Conservation (phyloP, 1,284 basidiomycete genomes). For the Melanopsichium pennsylvanicum region DNA sequence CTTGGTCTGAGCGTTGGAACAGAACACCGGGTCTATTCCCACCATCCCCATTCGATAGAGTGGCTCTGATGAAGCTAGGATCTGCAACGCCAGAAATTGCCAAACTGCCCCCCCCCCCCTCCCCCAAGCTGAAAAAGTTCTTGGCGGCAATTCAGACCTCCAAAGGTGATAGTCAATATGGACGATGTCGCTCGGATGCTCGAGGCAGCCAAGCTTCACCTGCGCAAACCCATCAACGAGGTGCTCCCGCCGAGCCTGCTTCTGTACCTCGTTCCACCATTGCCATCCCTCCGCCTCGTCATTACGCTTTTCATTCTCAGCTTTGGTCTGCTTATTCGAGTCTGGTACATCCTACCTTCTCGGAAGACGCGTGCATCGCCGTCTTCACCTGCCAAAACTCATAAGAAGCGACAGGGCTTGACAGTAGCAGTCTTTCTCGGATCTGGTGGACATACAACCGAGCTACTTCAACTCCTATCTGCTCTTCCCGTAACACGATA, state of each 20-base stretch:
- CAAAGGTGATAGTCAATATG: neutral
- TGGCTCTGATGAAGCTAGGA: no score
- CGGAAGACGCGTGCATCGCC: neutral
- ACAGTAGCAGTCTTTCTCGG: constrained; percentile 72
- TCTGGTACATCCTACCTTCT: constrained; percentile 22
- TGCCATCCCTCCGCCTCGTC: constrained; percentile 13
- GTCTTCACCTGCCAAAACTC: neutral
- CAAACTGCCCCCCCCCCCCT: no score
- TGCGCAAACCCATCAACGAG: constrained; percentile 37
- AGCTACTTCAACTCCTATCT: constrained; percentile 80
- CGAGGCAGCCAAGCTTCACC: constrained; percentile 16
- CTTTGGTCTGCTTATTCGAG: constrained; percentile 5
- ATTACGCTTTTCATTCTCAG: neutral
- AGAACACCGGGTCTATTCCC: no score
- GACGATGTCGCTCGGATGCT: constrained; percentile 6
- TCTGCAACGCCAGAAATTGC: no score
- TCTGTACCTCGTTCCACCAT: constrained; percentile 33
- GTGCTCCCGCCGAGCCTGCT: constrained; percentile 31
- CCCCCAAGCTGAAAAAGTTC: no score
- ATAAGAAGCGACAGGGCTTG: neutral
- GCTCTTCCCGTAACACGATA: constrained; percentile 81
- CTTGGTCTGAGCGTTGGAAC: neutral
- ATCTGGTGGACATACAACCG: constrained; percentile 88
- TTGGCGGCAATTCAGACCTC: no score
- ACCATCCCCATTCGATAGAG: no score